Conservation (phyloP, 352 stramenopile species). For the Pythium apleroticum region DNA sequence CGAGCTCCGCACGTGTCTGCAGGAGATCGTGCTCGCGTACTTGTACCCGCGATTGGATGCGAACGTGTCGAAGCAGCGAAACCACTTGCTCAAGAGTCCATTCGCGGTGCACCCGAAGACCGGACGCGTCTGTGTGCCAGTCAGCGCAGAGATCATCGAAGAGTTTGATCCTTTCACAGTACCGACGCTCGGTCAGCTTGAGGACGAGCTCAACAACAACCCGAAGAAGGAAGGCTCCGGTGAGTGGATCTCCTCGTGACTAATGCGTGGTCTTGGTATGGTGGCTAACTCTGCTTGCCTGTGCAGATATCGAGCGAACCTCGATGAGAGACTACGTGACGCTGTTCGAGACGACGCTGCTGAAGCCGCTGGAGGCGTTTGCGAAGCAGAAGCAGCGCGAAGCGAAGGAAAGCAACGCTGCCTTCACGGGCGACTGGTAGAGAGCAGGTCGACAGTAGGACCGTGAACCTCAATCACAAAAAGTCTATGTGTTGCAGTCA, state of each 20-base stretch:
- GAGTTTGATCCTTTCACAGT: constrained; percentile 86
- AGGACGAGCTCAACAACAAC: constrained; percentile 81
- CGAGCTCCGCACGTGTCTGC: constrained; percentile 88
- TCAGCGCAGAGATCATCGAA: constrained; percentile 83
- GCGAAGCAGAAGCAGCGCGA: constrained; percentile 78
- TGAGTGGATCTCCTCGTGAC: constrained; percentile 2
- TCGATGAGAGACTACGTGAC: constrained; percentile 76
- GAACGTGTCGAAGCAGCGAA: constrained; percentile 99
- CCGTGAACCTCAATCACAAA: neutral
- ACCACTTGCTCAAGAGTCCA: constrained; percentile 99
- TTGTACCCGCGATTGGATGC: constrained; percentile 98
- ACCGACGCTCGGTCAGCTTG: constrained; percentile 79
- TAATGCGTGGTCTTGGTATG: neutral
- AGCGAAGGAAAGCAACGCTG: constrained; percentile 60
- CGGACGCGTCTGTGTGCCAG: constrained; percentile 97
- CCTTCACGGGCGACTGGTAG: constrained; percentile 83
- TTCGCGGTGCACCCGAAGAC: constrained; percentile 99
- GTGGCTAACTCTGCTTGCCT: neutral
- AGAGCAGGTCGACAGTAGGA: neutral
- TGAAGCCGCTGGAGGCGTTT: constrained; percentile 62
- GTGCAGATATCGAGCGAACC: constrained; percentile 38
- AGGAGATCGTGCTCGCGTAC: constrained; percentile 96
- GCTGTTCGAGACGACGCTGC: constrained; percentile 68
- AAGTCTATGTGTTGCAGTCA: neutral
- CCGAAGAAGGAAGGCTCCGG: constrained; percentile 29